Evolutionary conservation across 2,329 filamentous ascomycete genomes (phyloP).

Genomic region (Podosphaera fusca): DNA sequence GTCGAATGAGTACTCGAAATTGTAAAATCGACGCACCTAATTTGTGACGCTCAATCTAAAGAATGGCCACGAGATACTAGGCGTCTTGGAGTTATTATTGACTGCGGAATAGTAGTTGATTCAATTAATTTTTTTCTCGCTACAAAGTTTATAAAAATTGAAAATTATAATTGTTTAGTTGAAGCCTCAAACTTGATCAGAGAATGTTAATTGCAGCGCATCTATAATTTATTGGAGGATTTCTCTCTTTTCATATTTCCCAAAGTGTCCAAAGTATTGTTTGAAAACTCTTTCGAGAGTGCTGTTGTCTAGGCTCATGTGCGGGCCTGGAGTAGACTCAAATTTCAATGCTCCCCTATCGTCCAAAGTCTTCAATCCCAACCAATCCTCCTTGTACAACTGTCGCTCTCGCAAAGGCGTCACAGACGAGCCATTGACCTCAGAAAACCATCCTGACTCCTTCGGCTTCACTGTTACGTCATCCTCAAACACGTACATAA

Average conservation of each 20-base stretch:
- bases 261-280: conserved; percentile 21
- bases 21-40: neutral
- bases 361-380: conserved; percentile 63
- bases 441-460: conserved; percentile 75
- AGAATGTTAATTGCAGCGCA: neutral
- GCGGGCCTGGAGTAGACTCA: conserved; percentile 45
- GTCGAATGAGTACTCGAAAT: conserved; percentile 2
- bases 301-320: conserved; percentile 58
- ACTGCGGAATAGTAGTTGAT: neutral
- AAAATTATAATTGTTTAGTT: neutral
- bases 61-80: neutral
- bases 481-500: conserved; percentile 74
- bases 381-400: conserved; percentile 81
- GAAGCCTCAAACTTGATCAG: neutral
- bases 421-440: conserved; percentile 50
- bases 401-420: conserved; percentile 43
- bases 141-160: neutral
- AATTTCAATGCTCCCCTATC: conserved; percentile 59
- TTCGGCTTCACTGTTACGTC: conserved; percentile 75
- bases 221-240: conserved; percentile 8
- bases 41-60: neutral
- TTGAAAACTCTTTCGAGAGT: conserved; percentile 25
- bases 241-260: conserved; percentile 8
- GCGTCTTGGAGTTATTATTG: neutral
- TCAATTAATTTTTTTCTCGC: neutral